Conservation (phyloP, 2,329 filamentous ascomycete species). For the Aspergillus thermomutatus region DNA sequence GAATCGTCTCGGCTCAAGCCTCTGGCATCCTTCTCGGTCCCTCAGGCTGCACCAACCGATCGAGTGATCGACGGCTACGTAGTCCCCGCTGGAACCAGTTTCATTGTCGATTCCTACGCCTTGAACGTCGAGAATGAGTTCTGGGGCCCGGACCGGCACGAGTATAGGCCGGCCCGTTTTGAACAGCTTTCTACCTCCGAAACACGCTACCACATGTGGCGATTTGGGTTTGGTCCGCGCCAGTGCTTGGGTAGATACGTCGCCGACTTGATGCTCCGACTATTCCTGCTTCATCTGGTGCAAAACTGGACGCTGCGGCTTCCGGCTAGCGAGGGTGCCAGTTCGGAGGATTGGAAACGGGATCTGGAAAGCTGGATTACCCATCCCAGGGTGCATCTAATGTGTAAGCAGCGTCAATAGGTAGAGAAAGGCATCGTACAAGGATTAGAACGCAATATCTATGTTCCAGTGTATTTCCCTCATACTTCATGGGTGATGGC, state of each 20-base stretch:
- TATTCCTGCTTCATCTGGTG: no score
- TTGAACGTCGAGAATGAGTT: constrained; percentile 27
- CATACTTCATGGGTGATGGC: no score
- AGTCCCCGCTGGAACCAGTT: constrained; percentile 37
- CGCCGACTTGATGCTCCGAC: constrained; percentile 1
- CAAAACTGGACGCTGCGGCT: no score
- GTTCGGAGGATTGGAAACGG: no score
- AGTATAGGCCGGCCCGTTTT: constrained; percentile 16
- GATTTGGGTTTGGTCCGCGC: background rate
- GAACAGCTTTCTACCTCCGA: background rate
- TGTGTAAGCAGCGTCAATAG: no score
- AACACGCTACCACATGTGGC: constrained; percentile 1
- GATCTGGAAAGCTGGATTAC: no score
- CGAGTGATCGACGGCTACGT: constrained; percentile 30
- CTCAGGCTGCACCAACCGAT: constrained; percentile 33
- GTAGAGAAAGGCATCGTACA: no score
- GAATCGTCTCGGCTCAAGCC: constrained; percentile 20
- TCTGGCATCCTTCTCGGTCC: constrained; percentile 37
- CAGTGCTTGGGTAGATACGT: constrained; percentile 7
- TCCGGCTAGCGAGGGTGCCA: no score
- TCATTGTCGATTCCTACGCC: constrained; percentile 40
- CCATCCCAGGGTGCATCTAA: no score
- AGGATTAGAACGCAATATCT: no score
- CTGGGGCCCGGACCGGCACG: constrained; percentile 12
- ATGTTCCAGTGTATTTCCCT: no score